Percentiles rank a stretch among this genome's conserved stretches.
Evolutionary conservation across 805 yeast genomes (phyloP).

Genomic region (Ogataea nakhonphanomensis): DNA sequence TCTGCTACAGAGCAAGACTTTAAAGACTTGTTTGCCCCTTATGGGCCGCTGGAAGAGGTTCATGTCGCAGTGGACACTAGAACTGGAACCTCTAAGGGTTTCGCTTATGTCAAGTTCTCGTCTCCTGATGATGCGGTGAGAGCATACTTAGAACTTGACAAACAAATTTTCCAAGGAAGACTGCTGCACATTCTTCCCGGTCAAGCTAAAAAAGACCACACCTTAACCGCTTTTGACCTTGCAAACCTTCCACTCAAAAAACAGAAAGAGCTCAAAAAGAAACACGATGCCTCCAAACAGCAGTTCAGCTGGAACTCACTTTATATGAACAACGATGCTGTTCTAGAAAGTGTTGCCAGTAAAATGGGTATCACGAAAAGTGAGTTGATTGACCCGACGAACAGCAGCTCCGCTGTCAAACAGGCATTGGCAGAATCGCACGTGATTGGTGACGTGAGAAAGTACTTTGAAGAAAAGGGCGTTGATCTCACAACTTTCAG

Average conservation of each 20-base stretch:
- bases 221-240: constrained; percentile 85
- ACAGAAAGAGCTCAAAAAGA: constrained; percentile 79
- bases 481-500: constrained; percentile 76
- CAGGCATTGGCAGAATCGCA: constrained; percentile 98
- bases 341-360: constrained; percentile 81
- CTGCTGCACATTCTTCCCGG: constrained; percentile 86
- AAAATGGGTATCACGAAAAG: constrained; percentile 81
- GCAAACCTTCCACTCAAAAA: constrained; percentile 90
- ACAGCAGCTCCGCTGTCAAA: constrained; percentile 84
- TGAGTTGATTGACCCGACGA: constrained; percentile 83
- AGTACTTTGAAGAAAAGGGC: constrained; percentile 80
- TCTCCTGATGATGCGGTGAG: constrained; percentile 66
- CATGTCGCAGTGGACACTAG: constrained; percentile 90
- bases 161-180: constrained; percentile 91
- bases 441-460: constrained; percentile 86
- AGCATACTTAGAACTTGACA: constrained; percentile 76
- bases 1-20: constrained; percentile 79
- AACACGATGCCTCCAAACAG: constrained; percentile 77
- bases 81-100: constrained; percentile 89
- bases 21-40: constrained; percentile 55
- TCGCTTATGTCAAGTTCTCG: constrained; percentile 78
- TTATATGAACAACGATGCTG: constrained; percentile 88
- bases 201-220: constrained; percentile 74
- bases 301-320: constrained; percentile 96
- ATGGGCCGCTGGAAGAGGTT: constrained; percentile 79